Evolutionary conservation across 805 yeast species (phyloP).

Genomic region (Candida gorgasii): DNA sequence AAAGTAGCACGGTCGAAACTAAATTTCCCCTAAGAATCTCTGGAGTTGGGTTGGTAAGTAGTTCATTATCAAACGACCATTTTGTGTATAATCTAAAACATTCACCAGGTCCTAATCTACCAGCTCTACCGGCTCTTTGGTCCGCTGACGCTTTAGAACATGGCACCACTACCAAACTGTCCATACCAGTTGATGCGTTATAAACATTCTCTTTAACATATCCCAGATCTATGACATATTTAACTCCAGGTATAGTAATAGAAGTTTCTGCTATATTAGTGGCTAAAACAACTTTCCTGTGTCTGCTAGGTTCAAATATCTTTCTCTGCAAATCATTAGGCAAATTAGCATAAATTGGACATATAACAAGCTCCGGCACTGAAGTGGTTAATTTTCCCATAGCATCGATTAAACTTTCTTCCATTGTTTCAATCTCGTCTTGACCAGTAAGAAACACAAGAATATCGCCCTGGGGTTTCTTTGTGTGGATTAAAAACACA

Average conservation of each 20-base stretch:
- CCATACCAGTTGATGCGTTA: constrained; percentile 45
- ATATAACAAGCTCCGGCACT: constrained; percentile 62
- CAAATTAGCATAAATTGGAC: constrained; percentile 89
- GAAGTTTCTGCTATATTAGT: constrained; percentile 79
- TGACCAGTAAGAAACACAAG: constrained; percentile 93
- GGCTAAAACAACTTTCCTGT: constrained; percentile 87
- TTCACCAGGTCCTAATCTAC: constrained; percentile 49
- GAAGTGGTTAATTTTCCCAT: constrained; percentile 58
- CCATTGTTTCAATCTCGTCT: constrained; percentile 88
- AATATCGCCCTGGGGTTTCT: constrained; percentile 76
- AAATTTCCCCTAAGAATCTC: constrained; percentile 88
- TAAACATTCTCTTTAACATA: constrained; percentile 46
- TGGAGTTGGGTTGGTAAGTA: constrained; percentile 80
- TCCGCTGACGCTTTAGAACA: constrained; percentile 57
- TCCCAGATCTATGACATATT: constrained; percentile 46
- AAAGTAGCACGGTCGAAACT: constrained; percentile 69
- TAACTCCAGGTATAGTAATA: constrained; percentile 46
- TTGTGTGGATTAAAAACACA: constrained; percentile 81
- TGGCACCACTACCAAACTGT: constrained; percentile 46
- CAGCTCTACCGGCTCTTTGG: constrained; percentile 90
- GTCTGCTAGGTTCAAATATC: constrained; percentile 78
- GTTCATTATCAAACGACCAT: constrained; percentile 73
- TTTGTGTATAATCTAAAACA: constrained; percentile 82
- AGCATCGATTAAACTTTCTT: constrained; percentile 69
- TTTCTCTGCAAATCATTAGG: constrained; percentile 80